Evolutionary conservation across 805 yeast genomes (phyloP).

Genomic region (Ogataea degrootiae): DNA sequence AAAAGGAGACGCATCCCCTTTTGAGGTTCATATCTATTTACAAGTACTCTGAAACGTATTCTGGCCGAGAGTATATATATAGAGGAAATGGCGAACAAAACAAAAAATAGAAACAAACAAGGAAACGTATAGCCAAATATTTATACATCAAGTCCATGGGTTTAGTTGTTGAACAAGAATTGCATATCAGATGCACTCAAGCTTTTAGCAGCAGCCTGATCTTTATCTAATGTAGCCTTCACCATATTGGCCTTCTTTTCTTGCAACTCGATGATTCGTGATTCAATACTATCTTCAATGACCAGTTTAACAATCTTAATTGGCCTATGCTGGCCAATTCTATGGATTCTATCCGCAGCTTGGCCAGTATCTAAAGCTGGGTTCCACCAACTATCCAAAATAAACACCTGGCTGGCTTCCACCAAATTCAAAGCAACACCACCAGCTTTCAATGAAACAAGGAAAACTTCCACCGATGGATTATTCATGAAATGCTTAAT

Average conservation of each 20-base stretch:
- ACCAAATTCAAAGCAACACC: slow-evolving; percentile 96
- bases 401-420: slow-evolving; percentile 94
- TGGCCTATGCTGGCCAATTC: slow-evolving; percentile 95
- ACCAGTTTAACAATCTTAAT: slow-evolving; percentile 88
- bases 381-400: slow-evolving; percentile 99
- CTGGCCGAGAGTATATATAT: no score
- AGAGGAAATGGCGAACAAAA: neutral
- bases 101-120: neutral
- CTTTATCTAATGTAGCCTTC: slow-evolving; percentile 91
- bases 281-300: slow-evolving; percentile 95
- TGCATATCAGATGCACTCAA: slow-evolving; percentile 93
- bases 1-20: neutral
- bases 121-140: neutral
- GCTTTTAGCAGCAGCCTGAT: slow-evolving; percentile 83
- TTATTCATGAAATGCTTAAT: slow-evolving; percentile 90
- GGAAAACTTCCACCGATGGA: slow-evolving; percentile 85
- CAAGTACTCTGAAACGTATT: no score
- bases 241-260: slow-evolving; percentile 98
- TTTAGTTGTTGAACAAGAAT: slow-evolving; percentile 79
- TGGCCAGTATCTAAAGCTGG: slow-evolving; percentile 96
- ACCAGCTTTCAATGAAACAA: slow-evolving; percentile 95
- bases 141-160: neutral
- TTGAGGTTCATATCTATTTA: neutral
- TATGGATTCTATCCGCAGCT: slow-evolving; percentile 94
- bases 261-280: slow-evolving; percentile 91